Evolutionary conservation across 192 early-diverging fungal genomes (phyloP), one percentile per base, ranked within the genome.

Genomic region (Chytriomyces sp.): DNA sequence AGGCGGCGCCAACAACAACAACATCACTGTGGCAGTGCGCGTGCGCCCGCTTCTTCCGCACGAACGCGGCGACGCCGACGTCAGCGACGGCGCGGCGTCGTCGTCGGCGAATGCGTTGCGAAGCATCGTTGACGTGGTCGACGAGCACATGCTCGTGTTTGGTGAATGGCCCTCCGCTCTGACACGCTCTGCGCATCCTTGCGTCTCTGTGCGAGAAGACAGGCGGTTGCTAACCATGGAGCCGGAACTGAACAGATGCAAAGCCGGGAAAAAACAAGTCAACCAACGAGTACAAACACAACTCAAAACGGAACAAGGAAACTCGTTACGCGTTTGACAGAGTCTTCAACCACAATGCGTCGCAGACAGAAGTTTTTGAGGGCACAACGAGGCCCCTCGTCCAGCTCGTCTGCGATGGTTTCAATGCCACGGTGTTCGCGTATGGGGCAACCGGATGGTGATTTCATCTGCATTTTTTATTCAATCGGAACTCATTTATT

Each of bases 381-480:
- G 84, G 80, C n/a, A 93, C 92, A 14, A 87, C 89, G 6, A 80
- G 79, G 34, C 87, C 89, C 10, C 78, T 93, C 44, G 80, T 94
- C 54, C 84, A 89, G 56, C 81, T 86, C 0, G 89, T 93, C 19
- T 78, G 92, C 76, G 69, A 83, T 34, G 94, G 93, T 8, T 94
- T 86, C 80, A 93, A 94, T 70, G 88, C 91, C 34, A 94, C 92
- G 4, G 87, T 93, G n/a, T 96, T 96, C 81, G 93, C 93, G 0
- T 96, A 95, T 39, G 75, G 78, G 30, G 78, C 78, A 30, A 80
- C 92, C 5, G 92, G 91, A 6, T 49, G 44, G 44, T 49, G 44
- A 14, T 7, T 14, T 49, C 44, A n/a, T n/a, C n/a, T n/a, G n/a
- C n/a, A n/a, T n/a, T 49, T 49, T 3, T 2, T 49, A n/a, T 49